phyloP scores from a whole-genome alignment of 225 moss, liverwort and hornwort genomes.

The Climacium dendroides region DNA sequence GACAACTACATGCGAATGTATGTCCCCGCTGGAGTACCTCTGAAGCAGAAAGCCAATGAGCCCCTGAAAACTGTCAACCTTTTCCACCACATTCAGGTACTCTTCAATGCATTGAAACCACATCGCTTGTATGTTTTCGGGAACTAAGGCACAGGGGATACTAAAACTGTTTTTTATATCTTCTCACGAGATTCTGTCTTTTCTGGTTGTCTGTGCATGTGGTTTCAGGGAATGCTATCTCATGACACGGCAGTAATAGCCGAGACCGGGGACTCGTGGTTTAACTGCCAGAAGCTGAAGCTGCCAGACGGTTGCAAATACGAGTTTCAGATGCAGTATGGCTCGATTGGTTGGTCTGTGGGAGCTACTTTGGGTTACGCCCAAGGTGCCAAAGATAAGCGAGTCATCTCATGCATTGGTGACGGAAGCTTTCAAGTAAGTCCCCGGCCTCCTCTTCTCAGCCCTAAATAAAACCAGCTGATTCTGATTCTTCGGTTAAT shows the following conservation, averaged over 20 bases:
- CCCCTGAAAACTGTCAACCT: conserved; percentile 63
- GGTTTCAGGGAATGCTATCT: conserved; percentile 40
- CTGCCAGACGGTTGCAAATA: conserved; percentile 58
- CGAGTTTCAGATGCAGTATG: conserved; percentile 97
- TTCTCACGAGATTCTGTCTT: background rate
- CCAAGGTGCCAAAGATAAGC: conserved; percentile 64
- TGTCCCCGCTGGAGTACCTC: conserved; percentile 25
- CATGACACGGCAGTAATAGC: conserved; percentile 63
- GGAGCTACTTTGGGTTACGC: conserved; percentile 87
- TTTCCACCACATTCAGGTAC: conserved; percentile 72
- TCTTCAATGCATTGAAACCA: background rate
- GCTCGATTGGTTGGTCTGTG: conserved; percentile 92
- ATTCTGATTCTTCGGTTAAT: background rate
- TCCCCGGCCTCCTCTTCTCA: background rate
- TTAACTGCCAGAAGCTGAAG: conserved; percentile 87
- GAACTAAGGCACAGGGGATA: background rate
- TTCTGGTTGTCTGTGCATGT: background rate
- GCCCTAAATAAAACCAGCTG: background rate
- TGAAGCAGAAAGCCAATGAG: conserved; percentile 38
- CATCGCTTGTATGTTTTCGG: background rate
- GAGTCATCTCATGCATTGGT: conserved; percentile 76
- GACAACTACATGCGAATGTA: conserved; percentile 69
- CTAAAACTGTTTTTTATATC: background rate
- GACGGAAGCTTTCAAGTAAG: conserved; percentile 93
- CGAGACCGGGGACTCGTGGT: conserved; percentile 94